Percentiles rank a stretch among this genome's conserved stretches.
Conservation (phyloP, 371 early-diverging fungal genomes). For the Syncephalis plumigaleata region DNA sequence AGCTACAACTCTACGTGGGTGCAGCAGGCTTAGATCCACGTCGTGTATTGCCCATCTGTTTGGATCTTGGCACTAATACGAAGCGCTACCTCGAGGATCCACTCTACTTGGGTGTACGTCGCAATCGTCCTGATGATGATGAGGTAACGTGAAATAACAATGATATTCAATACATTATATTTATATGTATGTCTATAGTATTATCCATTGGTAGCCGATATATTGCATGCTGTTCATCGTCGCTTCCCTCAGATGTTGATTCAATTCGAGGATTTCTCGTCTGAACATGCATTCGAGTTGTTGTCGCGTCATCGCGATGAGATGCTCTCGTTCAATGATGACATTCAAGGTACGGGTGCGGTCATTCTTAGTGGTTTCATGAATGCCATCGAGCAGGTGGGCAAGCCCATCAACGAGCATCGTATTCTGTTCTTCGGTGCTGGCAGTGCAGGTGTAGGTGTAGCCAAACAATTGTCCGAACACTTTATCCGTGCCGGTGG, state of each 20-base stretch:
- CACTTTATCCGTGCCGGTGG: slow-evolving; percentile 50
- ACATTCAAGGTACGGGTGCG: slow-evolving; percentile 80
- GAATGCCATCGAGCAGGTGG: slow-evolving; percentile 54
- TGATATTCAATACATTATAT: background rate
- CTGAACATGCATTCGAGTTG: slow-evolving; percentile 70
- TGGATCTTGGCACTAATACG: slow-evolving; percentile 84
- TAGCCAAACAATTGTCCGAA: slow-evolving; percentile 62
- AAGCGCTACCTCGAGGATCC: slow-evolving; percentile 58
- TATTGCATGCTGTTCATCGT: slow-evolving; percentile 43
- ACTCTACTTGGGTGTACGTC: slow-evolving; percentile 64
- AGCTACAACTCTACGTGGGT: slow-evolving; percentile 77
- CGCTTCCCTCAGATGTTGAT: slow-evolving; percentile 63
- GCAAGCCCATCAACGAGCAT: slow-evolving; percentile 43
- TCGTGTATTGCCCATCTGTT: slow-evolving; percentile 66
- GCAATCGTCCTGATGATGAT: slow-evolving; percentile 46
- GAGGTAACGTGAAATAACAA: slow-evolving; percentile 17
- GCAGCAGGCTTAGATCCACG: slow-evolving; percentile 79
- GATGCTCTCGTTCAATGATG: slow-evolving; percentile 56
- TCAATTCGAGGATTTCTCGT: slow-evolving; percentile 87
- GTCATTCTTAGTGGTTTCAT: slow-evolving; percentile 83
- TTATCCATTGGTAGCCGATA: slow-evolving; percentile 60
- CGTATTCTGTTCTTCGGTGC: slow-evolving; percentile 80
- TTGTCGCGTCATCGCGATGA: slow-evolving; percentile 43
- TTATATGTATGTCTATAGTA: slow-evolving; percentile 18
- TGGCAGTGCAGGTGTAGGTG: slow-evolving; percentile 79